phyloP scores from a whole-genome alignment of 2,329 filamentous ascomycete species.

The Sphaerulina populicola region DNA sequence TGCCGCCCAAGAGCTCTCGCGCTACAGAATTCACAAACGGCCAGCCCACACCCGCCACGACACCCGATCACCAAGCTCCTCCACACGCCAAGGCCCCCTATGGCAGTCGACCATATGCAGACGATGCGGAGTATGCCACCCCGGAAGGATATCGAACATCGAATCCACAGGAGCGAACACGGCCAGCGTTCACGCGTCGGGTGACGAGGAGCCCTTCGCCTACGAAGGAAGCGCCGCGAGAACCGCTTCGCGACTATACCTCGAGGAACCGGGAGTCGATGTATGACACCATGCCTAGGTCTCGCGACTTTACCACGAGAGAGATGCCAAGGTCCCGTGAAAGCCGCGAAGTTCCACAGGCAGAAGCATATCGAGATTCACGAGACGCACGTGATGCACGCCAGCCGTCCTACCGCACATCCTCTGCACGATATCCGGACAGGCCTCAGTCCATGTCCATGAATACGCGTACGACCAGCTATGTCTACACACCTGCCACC shows the following conservation, averaged over 20 bases:
- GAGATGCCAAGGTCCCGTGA: constrained; percentile 1
- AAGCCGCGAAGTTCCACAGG: neutral
- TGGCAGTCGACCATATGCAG: constrained; percentile 23
- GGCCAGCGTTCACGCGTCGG: constrained; percentile 12
- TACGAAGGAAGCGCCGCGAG: constrained; percentile 5
- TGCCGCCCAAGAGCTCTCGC: constrained; percentile 22
- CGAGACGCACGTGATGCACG: constrained; percentile 9
- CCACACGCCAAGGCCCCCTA: constrained; percentile 23
- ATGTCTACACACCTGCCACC: constrained; percentile 21
- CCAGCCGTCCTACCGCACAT: constrained; percentile 12
- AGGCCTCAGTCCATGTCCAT: constrained; percentile 15
- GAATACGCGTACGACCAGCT: constrained; percentile 24
- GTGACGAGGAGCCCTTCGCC: constrained; percentile 28
- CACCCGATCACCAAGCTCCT: constrained; percentile 22
- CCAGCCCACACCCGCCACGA: constrained; percentile 24
- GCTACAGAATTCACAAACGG: constrained; percentile 24
- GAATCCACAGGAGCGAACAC: constrained; percentile 5
- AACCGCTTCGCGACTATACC: constrained; percentile 7
- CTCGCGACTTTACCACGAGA: neutral
- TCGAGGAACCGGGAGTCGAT: constrained; percentile 1
- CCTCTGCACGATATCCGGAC: constrained; percentile 22
- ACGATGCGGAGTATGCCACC: constrained; percentile 28
- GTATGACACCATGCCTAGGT: constrained; percentile 1
- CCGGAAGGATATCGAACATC: constrained; percentile 27
- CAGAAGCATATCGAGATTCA: neutral